Evolutionary conservation across 2,329 filamentous ascomycete genomes (phyloP).

Genomic region (Daldinia sp.): DNA sequence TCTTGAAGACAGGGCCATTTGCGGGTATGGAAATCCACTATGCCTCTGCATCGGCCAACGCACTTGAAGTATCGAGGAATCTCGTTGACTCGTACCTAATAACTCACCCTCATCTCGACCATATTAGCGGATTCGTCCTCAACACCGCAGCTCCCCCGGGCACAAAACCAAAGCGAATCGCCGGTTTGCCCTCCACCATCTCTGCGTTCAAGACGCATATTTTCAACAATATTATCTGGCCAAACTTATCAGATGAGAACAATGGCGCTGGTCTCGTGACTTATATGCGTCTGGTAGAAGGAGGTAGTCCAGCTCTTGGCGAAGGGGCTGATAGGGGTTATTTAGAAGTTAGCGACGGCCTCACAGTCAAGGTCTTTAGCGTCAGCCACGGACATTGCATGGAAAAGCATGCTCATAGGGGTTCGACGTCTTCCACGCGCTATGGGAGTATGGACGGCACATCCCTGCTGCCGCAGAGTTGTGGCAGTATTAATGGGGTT

Average conservation of each 20-base stretch:
- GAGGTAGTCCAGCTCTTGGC: slow-evolving; percentile 85
- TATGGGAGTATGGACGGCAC: slow-evolving; percentile 63
- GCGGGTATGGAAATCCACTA: slow-evolving; percentile 79
- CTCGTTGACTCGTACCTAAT: slow-evolving; percentile 91
- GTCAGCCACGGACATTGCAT: slow-evolving; percentile 93
- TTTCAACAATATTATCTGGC: slow-evolving; percentile 99
- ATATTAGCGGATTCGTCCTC: slow-evolving; percentile 90
- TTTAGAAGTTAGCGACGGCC: slow-evolving; percentile 85
- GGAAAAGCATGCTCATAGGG: slow-evolving; percentile 76
- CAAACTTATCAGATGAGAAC: slow-evolving; percentile 95
- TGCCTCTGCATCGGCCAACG: slow-evolving; percentile 78
- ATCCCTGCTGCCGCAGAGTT: slow-evolving; percentile 43
- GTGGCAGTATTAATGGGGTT: slow-evolving; percentile 43
- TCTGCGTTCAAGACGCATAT: slow-evolving; percentile 92
- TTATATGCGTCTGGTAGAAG: slow-evolving; percentile 88
- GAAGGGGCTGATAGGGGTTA: slow-evolving; percentile 86
- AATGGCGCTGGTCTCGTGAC: slow-evolving; percentile 93
- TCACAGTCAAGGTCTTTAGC: slow-evolving; percentile 88
- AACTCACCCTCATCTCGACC: slow-evolving; percentile 97
- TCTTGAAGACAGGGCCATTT: slow-evolving; percentile 78
- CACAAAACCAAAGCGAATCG: slow-evolving; percentile 84
- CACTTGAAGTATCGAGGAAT: slow-evolving; percentile 80
- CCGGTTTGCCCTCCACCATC: slow-evolving; percentile 89
- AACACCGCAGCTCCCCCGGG: slow-evolving; percentile 91
- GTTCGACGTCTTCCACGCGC: slow-evolving; percentile 65